Conservation (phyloP, 2,329 filamentous ascomycete species). For the Aureobasidium zeae region DNA sequence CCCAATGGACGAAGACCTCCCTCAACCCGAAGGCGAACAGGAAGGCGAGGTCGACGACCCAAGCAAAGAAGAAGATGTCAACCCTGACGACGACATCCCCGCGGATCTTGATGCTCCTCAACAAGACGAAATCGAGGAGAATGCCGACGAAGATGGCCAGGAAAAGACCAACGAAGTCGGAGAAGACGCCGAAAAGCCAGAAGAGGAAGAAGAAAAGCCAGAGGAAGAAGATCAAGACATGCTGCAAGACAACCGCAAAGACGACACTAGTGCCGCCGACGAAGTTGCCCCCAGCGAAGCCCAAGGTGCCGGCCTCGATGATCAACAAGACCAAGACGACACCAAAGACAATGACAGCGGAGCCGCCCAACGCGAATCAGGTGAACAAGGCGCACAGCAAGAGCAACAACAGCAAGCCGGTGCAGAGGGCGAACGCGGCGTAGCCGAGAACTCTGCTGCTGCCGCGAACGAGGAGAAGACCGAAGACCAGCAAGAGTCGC, state of each 20-base stretch:
- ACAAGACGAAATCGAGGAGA: slow-evolving; percentile 33
- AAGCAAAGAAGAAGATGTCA: slow-evolving; percentile 20
- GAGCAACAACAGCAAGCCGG: slow-evolving; percentile 35
- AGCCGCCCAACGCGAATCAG: slow-evolving; percentile 54
- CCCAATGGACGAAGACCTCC: slow-evolving; percentile 19
- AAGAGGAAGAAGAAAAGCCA: slow-evolving; percentile 16
- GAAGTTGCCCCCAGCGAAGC: slow-evolving; percentile 18
- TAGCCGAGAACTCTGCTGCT: slow-evolving; percentile 14
- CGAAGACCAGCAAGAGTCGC: slow-evolving; percentile 23
- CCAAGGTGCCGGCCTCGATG: slow-evolving; percentile 48
- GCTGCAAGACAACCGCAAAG: slow-evolving; percentile 20
- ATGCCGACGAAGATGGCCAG: slow-evolving; percentile 37
- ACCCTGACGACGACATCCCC: slow-evolving; percentile 15
- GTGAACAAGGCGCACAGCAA: slow-evolving; percentile 55
- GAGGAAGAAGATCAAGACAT: slow-evolving; percentile 17
- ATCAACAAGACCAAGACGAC: slow-evolving; percentile 53
- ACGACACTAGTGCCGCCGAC: slow-evolving; percentile 19
- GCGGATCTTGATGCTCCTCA: slow-evolving; percentile 54
- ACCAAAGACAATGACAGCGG: slow-evolving; percentile 42
- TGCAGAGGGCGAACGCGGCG: slow-evolving; percentile 18
- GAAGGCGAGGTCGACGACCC: slow-evolving; percentile 22
- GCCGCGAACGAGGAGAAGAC: slow-evolving; percentile 15
- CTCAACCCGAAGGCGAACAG: slow-evolving; percentile 18
- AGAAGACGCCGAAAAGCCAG: slow-evolving; percentile 31
- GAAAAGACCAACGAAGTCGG: slow-evolving; percentile 38